These are phyloP conservation scores for Aspergillus sp. DNA, from an alignment of 2,329 filamentous ascomycete species.

Conservation along the genomic window DNA sequence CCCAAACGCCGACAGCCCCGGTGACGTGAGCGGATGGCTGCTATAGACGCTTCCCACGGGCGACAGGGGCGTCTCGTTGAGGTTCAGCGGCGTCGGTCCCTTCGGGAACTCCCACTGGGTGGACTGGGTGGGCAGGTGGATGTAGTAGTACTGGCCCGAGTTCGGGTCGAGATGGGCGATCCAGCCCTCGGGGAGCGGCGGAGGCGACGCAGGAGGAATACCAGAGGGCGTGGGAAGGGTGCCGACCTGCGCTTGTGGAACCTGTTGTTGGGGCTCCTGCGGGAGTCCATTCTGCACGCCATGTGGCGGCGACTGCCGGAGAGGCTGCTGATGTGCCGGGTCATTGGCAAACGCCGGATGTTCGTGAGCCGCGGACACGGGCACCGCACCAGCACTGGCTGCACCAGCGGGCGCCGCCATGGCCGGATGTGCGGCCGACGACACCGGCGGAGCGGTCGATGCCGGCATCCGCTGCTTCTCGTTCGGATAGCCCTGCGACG, in stretches of 20 bases:
- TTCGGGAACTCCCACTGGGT: constrained; percentile 99
- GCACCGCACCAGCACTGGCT: constrained; percentile 22
- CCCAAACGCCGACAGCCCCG: constrained; percentile 57
- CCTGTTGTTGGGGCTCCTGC: constrained; percentile 10
- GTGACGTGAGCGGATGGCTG: constrained; percentile 68
- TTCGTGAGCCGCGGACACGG: constrained; percentile 46
- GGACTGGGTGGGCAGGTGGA: constrained; percentile 89
- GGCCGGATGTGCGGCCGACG: constrained; percentile 27
- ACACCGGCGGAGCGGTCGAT: constrained; percentile 13
- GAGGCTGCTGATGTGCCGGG: constrained; percentile 49
- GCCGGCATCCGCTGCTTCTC: constrained; percentile 67
- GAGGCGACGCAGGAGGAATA: constrained; percentile 74
- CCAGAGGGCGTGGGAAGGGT: constrained; percentile 40
- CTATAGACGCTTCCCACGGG: constrained; percentile 74
- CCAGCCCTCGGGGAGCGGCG: constrained; percentile 94
- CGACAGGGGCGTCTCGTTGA: constrained; percentile 79
- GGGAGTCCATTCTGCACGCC: constrained; percentile 25
- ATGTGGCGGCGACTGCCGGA: constrained; percentile 40
- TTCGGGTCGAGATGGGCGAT: constrained; percentile 94
- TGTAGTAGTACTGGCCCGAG: constrained; percentile 98
- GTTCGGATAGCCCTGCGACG: constrained; percentile 64
- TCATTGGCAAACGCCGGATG: constrained; percentile 95
- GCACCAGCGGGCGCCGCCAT: constrained; percentile 20
- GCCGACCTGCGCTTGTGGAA: constrained; percentile 26
- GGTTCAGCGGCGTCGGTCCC: constrained; percentile 82